Evolutionary conservation across 2,329 filamentous ascomycete species (phyloP).

Genomic region (Aspergillus sp.): DNA sequence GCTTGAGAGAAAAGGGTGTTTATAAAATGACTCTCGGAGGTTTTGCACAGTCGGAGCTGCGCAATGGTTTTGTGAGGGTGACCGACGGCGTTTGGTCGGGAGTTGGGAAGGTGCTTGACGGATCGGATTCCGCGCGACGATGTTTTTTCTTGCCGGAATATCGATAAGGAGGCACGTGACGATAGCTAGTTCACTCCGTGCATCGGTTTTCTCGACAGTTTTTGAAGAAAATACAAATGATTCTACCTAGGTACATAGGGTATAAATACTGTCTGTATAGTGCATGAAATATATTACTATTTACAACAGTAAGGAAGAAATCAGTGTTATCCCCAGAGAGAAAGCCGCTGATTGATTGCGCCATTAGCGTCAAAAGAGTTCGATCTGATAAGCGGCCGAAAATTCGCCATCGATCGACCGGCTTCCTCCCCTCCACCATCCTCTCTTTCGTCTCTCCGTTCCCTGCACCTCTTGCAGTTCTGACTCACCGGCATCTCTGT

Average conservation of each 20-base stretch:
- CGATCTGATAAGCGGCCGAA: conserved; percentile 34
- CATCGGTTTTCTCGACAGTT: background rate
- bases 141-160: background rate
- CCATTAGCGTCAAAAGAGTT: background rate
- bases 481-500: background rate
- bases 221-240: too few species aligned
- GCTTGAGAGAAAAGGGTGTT: too few species aligned
- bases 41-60: too few species aligned
- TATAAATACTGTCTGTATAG: too few species aligned
- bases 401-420: conserved; percentile 18
- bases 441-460: conserved; percentile 7
- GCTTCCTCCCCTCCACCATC: conserved; percentile 5
- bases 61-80: too few species aligned
- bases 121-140: background rate
- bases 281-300: too few species aligned
- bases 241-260: too few species aligned
- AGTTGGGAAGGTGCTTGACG: background rate
- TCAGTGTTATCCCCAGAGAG: too few species aligned
- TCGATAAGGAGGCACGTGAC: background rate
- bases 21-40: too few species aligned
- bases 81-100: too few species aligned
- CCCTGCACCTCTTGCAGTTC: background rate
- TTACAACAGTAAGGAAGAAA: too few species aligned
- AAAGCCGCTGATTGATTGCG: background rate
- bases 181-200: background rate